A percentile compares a stretch with the other conserved stretches of the same genome.
Evolutionary conservation across 2,329 filamentous ascomycete genomes (phyloP).

Genomic region (Sphaerulina musiva): DNA sequence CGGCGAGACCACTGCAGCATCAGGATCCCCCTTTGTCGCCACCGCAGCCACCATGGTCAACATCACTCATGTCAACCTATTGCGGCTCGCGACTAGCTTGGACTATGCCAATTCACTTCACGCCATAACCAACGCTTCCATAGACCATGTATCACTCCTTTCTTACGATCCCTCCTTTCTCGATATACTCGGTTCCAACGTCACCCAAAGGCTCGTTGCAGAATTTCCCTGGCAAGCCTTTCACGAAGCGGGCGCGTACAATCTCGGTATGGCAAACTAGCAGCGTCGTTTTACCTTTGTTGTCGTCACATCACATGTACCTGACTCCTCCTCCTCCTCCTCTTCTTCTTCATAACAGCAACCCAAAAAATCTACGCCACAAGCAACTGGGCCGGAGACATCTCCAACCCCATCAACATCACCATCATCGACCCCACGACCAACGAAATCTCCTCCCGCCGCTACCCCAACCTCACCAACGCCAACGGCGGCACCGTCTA

Average conservation of each 20-base stretch:
- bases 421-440: slow-evolving; percentile 31
- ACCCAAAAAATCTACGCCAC: slow-evolving; percentile 41
- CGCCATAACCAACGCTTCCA: slow-evolving; percentile 28
- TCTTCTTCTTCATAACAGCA: slow-evolving; percentile 2
- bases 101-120: slow-evolving; percentile 29
- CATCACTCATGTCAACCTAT: slow-evolving; percentile 31
- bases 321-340: too few relatives aligned
- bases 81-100: slow-evolving; percentile 30
- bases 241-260: slow-evolving; percentile 38
- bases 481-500: slow-evolving; percentile 31
- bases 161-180: slow-evolving; percentile 30
- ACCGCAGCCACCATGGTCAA: slow-evolving; percentile 27
- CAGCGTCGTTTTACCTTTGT: too few relatives aligned
- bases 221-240: slow-evolving; percentile 29
- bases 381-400: slow-evolving; percentile 34
- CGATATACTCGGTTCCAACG: slow-evolving; percentile 31
- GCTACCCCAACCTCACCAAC: slow-evolving; percentile 26
- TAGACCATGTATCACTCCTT: slow-evolving; percentile 27
- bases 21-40: not conserved
- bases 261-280: slow-evolving; percentile 9
- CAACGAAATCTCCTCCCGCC: slow-evolving; percentile 25
- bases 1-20: not conserved
- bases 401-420: slow-evolving; percentile 33
- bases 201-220: slow-evolving; percentile 26
- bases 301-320: too few relatives aligned